phyloP scores from a whole-genome alignment of 495 filamentous ascomycete species.

The Lasiosphaeris hirsuta region DNA sequence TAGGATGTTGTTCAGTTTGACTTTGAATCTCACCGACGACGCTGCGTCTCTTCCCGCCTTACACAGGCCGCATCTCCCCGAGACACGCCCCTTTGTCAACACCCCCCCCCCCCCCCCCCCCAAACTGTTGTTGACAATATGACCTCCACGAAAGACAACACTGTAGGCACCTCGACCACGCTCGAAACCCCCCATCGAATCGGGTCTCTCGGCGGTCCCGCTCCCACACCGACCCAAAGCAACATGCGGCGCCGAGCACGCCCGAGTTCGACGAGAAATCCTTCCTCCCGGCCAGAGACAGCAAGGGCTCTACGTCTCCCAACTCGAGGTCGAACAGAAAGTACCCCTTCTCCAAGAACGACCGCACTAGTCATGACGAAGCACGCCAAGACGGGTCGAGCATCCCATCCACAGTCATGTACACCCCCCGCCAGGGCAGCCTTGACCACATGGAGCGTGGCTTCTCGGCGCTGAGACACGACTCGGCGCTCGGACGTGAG shows the following conservation, averaged over 20 bases:
- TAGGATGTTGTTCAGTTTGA: background rate
- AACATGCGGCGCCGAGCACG: background rate
- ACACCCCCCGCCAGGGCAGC: background rate
- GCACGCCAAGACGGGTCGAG: background rate
- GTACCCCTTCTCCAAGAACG: too few relatives aligned
- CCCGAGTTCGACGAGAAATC: background rate
- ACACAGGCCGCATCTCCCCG: too few relatives aligned
- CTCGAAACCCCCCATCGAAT: background rate
- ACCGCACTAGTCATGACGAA: background rate
- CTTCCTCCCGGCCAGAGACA: background rate
- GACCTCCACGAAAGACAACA: background rate
- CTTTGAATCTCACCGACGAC: background rate
- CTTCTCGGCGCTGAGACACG: constrained; percentile 5
- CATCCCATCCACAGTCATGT: constrained; percentile 1
- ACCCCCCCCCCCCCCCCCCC: too few relatives aligned
- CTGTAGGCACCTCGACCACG: background rate
- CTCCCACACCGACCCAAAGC: constrained; percentile 9
- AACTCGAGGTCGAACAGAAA: too few relatives aligned
- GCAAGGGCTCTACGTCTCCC: background rate
- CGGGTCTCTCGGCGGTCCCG: constrained; percentile 6
- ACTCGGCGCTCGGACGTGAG: background rate
- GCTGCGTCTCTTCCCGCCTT: too few relatives aligned
- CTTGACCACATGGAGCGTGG: constrained; percentile 8
- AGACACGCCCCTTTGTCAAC: background rate
- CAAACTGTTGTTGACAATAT: background rate